phyloP scores from a whole-genome alignment of 2,329 filamentous ascomycete genomes.

The Ophiocordyceps camponoti-saundersi region DNA sequence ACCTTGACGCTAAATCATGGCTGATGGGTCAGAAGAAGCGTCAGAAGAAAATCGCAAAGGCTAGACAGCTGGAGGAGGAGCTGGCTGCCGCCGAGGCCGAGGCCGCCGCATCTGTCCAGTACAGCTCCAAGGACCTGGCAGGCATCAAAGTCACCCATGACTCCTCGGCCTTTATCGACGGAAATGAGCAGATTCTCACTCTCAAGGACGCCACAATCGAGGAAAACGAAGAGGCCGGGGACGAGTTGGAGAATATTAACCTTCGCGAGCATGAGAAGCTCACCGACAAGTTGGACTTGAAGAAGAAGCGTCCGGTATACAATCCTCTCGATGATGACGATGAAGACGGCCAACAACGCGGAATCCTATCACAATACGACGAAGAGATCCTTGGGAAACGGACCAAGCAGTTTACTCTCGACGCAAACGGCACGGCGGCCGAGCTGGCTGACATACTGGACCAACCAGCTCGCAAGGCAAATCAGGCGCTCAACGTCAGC shows the following conservation, averaged over 20 bases:
- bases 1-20: slow-evolving; percentile 72
- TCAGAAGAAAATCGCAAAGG: slow-evolving; percentile 76
- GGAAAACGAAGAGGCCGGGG: slow-evolving; percentile 69
- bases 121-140: slow-evolving; percentile 71
- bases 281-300: slow-evolving; percentile 61
- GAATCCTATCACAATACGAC: slow-evolving; percentile 80
- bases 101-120: slow-evolving; percentile 46
- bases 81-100: slow-evolving; percentile 57
- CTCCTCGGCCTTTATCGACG: slow-evolving; percentile 61
- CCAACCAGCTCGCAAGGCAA: slow-evolving; percentile 33
- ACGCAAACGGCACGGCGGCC: slow-evolving; percentile 53
- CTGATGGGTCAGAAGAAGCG: slow-evolving; percentile 79
- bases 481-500: slow-evolving; percentile 54
- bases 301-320: slow-evolving; percentile 82
- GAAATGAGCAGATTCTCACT: slow-evolving; percentile 76
- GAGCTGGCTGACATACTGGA: slow-evolving; percentile 41
- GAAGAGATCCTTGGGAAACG: slow-evolving; percentile 90
- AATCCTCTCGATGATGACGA: slow-evolving; percentile 61
- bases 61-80: slow-evolving; percentile 56
- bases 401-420: slow-evolving; percentile 71
- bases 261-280: slow-evolving; percentile 57
- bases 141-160: slow-evolving; percentile 90
- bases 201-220: slow-evolving; percentile 86
- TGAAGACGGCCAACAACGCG: slow-evolving; percentile 33
- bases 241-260: slow-evolving; percentile 69